These are phyloP conservation scores for Periconia macrospinosa DNA, from an alignment of 2,329 filamentous ascomycete species.

Conservation along the genomic window DNA sequence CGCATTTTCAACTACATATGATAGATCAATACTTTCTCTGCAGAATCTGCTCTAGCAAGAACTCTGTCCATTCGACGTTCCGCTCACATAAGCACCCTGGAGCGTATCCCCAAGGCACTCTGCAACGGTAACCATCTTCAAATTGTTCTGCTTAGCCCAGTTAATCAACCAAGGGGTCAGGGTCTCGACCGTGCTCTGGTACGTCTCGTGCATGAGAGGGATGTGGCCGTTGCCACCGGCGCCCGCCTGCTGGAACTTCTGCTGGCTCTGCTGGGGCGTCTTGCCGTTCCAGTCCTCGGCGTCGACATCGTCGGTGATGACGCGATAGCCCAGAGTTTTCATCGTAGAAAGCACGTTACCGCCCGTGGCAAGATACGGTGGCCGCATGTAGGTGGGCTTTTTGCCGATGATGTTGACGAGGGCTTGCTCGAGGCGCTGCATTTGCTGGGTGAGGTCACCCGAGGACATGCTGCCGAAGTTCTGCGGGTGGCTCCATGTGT, in stretches of 20 bases:
- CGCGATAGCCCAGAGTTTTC: constrained; percentile 38
- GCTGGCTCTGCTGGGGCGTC: constrained; percentile 34
- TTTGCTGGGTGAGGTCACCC: constrained; percentile 32
- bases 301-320: constrained; percentile 39
- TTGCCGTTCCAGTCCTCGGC: constrained; percentile 39
- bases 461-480: constrained; percentile 37
- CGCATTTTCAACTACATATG: neutral
- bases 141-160: constrained; percentile 39
- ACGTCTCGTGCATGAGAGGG: constrained; percentile 40
- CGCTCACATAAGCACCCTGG: constrained; percentile 28
- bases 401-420: constrained; percentile 41
- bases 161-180: constrained; percentile 41
- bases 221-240: constrained; percentile 40
- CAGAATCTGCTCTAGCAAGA: constrained; percentile 15
- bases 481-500: constrained; percentile 37
- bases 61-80: constrained; percentile 21
- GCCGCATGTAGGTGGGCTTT: constrained; percentile 43
- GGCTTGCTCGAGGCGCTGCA: constrained; percentile 37
- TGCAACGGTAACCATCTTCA: constrained; percentile 40
- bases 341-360: constrained; percentile 35
- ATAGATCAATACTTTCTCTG: too few relatives aligned
- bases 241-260: constrained; percentile 34
- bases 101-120: constrained; percentile 35
- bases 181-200: constrained; percentile 35
- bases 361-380: constrained; percentile 39